Base-by-base conservation (phyloP, 2,329 filamentous ascomycete species). In the Epichloe sylvatica region DNA sequence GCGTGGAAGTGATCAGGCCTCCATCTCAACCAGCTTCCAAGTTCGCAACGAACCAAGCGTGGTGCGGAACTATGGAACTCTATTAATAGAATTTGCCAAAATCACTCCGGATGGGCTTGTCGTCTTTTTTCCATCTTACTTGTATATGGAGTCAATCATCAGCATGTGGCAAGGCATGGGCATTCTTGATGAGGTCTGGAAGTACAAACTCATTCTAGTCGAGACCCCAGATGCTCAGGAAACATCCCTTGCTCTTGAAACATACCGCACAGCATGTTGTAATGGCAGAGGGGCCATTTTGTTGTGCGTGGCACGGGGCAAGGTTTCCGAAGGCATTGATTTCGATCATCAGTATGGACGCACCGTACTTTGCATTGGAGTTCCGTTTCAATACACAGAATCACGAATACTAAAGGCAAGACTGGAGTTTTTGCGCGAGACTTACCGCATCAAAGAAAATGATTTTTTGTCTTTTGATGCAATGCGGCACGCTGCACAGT, bases 101-200 rank as follows among this genome's bases (percentile, higher is more conserved):
- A 83, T 97, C 55, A 98, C 92, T 0, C 94, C 92, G 0, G 92
- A 98, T 60, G 92, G 92, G 34, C 83, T 98, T 66, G 92, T 98
- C n/a, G 92, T 98, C 38, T 98, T 98, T 73, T 98, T 98, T 64
- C 94, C 92, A 0, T 95, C 89, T 0, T 98, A 98, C 60, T 77
- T 98, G 1, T 98, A 98, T 70, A 97, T 98, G 92, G 92, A 98
- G 64, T 92, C 85, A 47, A 97, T 97, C 64, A 96, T 98, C 64
- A 91, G 85, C 64, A 95, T 95, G 81, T 98, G 92, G 92, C 92
- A 98, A 66, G 89, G 88, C 49, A 97, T 97, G 90, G 89, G 89
- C 25, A 95, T 97, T 54, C 73, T 98, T 36, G 92, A 98, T 67
- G 86, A 92, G 63, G 89, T 98, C 34, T 98, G 92, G 92, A 96